Conservation (phyloP, 2,329 filamentous ascomycete species). For the Colletotrichum cordylinicola region DNA sequence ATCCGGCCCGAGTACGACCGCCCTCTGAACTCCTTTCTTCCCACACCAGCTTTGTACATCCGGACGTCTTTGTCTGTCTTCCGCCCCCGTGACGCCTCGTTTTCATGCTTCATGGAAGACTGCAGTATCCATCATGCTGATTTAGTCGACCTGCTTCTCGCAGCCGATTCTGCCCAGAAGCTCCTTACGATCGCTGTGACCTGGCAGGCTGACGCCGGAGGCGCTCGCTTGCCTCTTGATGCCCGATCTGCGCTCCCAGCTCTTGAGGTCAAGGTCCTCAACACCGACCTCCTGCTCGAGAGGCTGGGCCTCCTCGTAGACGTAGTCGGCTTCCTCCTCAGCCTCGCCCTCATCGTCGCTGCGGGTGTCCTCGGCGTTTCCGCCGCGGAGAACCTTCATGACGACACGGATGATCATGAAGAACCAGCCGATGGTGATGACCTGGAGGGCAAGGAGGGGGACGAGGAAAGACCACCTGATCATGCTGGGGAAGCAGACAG, state of each 20-base stretch:
- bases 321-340: constrained; percentile 66
- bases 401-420: constrained; percentile 86
- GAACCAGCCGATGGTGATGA: constrained; percentile 87
- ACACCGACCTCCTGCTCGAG: constrained; percentile 80
- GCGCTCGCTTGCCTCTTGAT: constrained; percentile 59
- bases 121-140: neutral
- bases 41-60: constrained; percentile 1
- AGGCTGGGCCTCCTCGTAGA: constrained; percentile 60
- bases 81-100: neutral
- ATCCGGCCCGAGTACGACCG: neutral
- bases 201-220: constrained; percentile 69
- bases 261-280: constrained; percentile 71
- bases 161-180: constrained; percentile 83
- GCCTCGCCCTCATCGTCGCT: constrained; percentile 85
- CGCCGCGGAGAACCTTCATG: constrained; percentile 77
- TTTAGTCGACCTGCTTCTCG: constrained; percentile 71
- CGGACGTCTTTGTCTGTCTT: neutral
- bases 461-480: constrained; percentile 81
- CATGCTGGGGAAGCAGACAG: constrained; percentile 79
- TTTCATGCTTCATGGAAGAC: neutral
- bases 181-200: constrained; percentile 80
- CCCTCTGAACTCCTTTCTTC: neutral
- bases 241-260: constrained; percentile 63
- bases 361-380: constrained; percentile 81
- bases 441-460: constrained; percentile 79